Conservation (phyloP, 202 grass and related monocot genomes). For the Elaeis oleifera region DNA sequence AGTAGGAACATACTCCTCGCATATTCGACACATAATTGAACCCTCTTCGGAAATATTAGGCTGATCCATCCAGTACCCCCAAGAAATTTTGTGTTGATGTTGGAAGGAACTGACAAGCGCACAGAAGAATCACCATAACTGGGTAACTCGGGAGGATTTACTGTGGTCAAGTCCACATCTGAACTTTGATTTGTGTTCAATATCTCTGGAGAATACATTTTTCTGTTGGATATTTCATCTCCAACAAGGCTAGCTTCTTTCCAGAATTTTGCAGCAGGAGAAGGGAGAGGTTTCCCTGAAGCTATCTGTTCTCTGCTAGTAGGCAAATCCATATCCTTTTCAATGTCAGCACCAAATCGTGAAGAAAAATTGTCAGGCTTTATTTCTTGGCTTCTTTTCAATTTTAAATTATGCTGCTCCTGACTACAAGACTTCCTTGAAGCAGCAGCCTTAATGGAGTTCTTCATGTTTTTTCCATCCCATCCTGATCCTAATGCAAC, state of each 20-base stretch:
- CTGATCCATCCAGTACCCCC: conserved; percentile 90
- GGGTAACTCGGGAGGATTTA: conserved; percentile 40
- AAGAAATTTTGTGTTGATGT: conserved; percentile 71
- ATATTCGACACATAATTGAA: conserved; percentile 99
- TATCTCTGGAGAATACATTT: conserved; percentile 3
- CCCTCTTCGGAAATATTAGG: conserved; percentile 88
- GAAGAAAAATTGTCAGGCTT: conserved; percentile 52
- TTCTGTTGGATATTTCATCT: conserved; percentile 24
- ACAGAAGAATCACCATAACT: conserved; percentile 59
- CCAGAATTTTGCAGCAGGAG: conserved; percentile 41
- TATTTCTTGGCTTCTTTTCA: conserved; percentile 97
- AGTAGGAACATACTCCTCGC: conserved; percentile 98
- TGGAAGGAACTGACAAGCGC: conserved; percentile 48
- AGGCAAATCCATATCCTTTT: conserved; percentile 52
- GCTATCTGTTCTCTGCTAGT: conserved; percentile 53
- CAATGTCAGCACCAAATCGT: conserved; percentile 46
- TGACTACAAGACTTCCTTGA: conserved; percentile 91
- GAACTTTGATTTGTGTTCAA: conserved; percentile 26
- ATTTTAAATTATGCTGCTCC: conserved; percentile 85
- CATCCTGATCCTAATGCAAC: conserved; percentile 34
- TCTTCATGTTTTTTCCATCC: conserved; percentile 22
- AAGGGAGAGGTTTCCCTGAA: conserved; percentile 85
- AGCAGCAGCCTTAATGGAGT: conserved; percentile 30
- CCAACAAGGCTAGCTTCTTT: conserved; percentile 47
- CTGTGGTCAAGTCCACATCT: conserved; percentile 26